A percentile compares a stretch with the other conserved stretches of the same genome.
phyloP scores from a whole-genome alignment of 306 rosid genomes.

The Acacia crassicarpa region DNA sequence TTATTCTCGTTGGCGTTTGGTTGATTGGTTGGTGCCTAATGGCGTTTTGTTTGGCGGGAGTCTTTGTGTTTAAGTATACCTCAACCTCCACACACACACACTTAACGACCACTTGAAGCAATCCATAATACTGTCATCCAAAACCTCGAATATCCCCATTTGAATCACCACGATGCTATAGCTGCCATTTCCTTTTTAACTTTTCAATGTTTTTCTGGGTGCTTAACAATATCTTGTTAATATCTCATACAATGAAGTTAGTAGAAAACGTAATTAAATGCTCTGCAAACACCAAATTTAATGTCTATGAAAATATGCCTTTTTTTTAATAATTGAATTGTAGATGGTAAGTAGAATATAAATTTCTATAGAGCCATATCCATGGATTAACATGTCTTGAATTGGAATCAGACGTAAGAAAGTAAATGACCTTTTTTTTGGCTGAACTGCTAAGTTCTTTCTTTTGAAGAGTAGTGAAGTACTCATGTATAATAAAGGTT shows the following conservation, averaged over 20 bases:
- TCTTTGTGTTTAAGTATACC: slow-evolving; percentile 23
- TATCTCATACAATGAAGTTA: background rate
- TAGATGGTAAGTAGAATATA: background rate
- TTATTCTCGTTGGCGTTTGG: slow-evolving; percentile 43
- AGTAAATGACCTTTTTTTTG: background rate
- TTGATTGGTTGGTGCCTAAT: slow-evolving; percentile 49
- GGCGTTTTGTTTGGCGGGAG: slow-evolving; percentile 30
- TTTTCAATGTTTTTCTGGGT: background rate
- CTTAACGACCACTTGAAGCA: slow-evolving; percentile 52
- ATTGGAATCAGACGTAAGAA: background rate
- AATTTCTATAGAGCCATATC: background rate
- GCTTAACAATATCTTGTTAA: background rate
- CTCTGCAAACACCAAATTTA: background rate
- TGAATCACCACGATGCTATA: background rate
- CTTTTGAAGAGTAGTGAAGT: background rate
- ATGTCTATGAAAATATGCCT: background rate
- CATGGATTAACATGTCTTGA: background rate
- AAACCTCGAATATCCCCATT: background rate
- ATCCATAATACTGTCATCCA: background rate
- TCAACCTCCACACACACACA: slow-evolving; percentile 23
- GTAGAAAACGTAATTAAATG: background rate
- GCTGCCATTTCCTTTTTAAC: background rate
- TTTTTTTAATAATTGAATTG: background rate
- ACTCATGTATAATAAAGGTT: background rate
- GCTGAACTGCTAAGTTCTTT: background rate